A percentile compares a stretch with the other conserved stretches of the same genome.
phyloP scores from a whole-genome alignment of 345 rosid species.

The Melaleuca quinquenervia region DNA sequence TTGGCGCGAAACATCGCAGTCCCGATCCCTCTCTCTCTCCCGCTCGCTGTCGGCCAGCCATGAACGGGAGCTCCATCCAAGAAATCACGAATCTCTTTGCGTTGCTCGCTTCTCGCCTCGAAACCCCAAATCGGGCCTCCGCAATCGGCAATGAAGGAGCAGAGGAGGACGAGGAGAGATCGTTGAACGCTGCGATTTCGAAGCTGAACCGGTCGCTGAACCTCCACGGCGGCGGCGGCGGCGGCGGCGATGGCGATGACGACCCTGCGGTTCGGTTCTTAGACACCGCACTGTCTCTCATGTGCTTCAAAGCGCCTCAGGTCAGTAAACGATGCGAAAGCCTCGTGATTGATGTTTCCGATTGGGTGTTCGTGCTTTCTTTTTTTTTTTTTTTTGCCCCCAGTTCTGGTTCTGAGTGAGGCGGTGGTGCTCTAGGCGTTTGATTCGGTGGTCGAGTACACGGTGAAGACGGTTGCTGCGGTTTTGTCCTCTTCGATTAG shows the following conservation, averaged over 20 bases:
- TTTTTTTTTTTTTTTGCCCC: neutral
- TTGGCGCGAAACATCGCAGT: neutral
- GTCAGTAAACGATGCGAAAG: slow-evolving; percentile 8
- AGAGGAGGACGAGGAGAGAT: slow-evolving; percentile 8
- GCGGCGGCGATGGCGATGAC: neutral
- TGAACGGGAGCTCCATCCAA: slow-evolving; percentile 3
- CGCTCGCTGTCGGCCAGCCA: neutral
- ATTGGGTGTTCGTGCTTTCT: neutral
- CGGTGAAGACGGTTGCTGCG: slow-evolving; percentile 42
- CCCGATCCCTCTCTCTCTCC: neutral
- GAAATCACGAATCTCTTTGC: slow-evolving; percentile 38
- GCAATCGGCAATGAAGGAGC: neutral
- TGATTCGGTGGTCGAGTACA: slow-evolving; percentile 36
- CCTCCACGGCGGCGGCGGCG: slow-evolving; percentile 5
- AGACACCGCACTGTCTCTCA: slow-evolving; percentile 49
- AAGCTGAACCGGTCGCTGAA: slow-evolving; percentile 45
- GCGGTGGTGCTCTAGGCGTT: slow-evolving; percentile 36
- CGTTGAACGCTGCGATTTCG: slow-evolving; percentile 37
- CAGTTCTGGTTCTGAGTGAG: neutral
- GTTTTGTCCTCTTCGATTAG: slow-evolving; percentile 40
- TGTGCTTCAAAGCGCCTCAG: slow-evolving; percentile 69
- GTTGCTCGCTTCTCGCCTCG: slow-evolving; percentile 28
- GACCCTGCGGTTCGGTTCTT: slow-evolving; percentile 39
- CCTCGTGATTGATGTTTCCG: neutral
- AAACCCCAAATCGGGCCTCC: neutral